These are phyloP conservation scores for Coemansia sp. DNA, from an alignment of 192 early-diverging fungal genomes.

Conservation along the genomic window DNA sequence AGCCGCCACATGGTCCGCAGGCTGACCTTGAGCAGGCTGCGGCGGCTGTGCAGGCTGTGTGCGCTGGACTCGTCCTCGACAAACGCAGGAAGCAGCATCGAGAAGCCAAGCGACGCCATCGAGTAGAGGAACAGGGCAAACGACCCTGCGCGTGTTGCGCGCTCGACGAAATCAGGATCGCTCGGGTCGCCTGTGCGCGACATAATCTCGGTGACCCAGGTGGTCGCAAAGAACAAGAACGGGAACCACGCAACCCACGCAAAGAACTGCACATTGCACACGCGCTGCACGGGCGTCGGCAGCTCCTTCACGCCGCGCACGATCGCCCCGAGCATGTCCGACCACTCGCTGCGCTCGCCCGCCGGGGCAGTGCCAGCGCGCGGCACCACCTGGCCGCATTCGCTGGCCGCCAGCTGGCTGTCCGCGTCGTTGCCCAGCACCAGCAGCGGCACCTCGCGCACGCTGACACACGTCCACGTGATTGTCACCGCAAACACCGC, in stretches of 20 bases:
- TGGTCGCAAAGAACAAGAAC: conserved; percentile 86
- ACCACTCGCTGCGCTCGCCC: conserved; percentile 14
- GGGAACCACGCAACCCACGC: conserved; percentile 99
- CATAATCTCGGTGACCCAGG: conserved; percentile 49
- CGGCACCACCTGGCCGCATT: conserved; percentile 5
- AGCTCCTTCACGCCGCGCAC: conserved; percentile 43
- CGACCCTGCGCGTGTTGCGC: conserved; percentile 79
- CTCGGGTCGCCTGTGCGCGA: conserved; percentile 21
- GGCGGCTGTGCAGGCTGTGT: background rate
- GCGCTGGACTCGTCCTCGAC: conserved; percentile 16
- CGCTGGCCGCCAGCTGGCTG: background rate
- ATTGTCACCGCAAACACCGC: conserved; percentile 63
- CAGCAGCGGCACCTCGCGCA: conserved; percentile 51
- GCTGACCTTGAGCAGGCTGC: conserved; percentile 15
- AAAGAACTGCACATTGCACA: conserved; percentile 94
- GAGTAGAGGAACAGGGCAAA: conserved; percentile 85
- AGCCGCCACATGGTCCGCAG: conserved; percentile 66
- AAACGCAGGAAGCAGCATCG: conserved; percentile 33
- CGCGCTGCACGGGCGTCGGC: conserved; percentile 70
- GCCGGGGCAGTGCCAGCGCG: background rate
- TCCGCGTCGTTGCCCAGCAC: background rate
- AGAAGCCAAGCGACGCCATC: conserved; percentile 63
- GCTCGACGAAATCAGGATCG: conserved; percentile 48
- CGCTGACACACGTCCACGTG: conserved; percentile 63
- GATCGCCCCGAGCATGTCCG: conserved; percentile 19